These are phyloP conservation scores for Bathelium albidoporum DNA, from an alignment of 495 filamentous ascomycete genomes.

Conservation along the genomic window DNA sequence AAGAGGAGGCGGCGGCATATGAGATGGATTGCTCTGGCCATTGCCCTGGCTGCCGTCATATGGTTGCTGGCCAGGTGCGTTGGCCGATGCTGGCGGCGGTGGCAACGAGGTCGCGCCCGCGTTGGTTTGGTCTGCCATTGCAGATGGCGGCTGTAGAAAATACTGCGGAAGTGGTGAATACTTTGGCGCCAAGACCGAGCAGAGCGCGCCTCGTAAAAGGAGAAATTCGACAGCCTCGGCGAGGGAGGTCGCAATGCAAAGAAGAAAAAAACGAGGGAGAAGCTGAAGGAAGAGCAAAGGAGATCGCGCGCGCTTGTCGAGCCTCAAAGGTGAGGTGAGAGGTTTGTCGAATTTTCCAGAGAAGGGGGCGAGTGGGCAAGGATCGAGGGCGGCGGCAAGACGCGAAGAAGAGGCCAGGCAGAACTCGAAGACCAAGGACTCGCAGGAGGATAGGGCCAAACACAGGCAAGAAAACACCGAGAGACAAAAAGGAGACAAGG, in stretches of 20 bases:
- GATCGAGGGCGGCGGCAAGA: conserved; percentile 5
- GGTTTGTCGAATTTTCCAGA: neutral
- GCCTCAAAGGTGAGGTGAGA: neutral
- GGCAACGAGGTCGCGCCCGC: conserved; percentile 13
- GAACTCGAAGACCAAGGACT: neutral
- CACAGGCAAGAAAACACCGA: conserved; percentile 11
- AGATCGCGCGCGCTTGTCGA: neutral
- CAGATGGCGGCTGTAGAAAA: neutral
- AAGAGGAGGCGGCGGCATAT: conserved; percentile 90
- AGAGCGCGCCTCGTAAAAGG: neutral
- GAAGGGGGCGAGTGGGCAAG: neutral
- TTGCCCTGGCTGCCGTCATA: conserved; percentile 19
- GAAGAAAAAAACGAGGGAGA: conserved; percentile 1
- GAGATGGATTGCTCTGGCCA: conserved; percentile 29
- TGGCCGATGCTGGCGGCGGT: conserved; percentile 23
- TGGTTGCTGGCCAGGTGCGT: conserved; percentile 28
- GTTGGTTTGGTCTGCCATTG: conserved; percentile 13
- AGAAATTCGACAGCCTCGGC: neutral
- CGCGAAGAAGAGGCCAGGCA: conserved; percentile 3
- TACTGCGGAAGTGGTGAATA: neutral
- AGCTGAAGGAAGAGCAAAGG: neutral
- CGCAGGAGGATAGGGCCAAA: neutral
- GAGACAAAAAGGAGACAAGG: conserved; percentile 16
- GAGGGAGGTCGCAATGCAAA: neutral
- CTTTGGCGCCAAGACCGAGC: neutral